Evolutionary conservation across 352 stramenopile species (phyloP).

Genomic region (Phytophthora rubi): DNA sequence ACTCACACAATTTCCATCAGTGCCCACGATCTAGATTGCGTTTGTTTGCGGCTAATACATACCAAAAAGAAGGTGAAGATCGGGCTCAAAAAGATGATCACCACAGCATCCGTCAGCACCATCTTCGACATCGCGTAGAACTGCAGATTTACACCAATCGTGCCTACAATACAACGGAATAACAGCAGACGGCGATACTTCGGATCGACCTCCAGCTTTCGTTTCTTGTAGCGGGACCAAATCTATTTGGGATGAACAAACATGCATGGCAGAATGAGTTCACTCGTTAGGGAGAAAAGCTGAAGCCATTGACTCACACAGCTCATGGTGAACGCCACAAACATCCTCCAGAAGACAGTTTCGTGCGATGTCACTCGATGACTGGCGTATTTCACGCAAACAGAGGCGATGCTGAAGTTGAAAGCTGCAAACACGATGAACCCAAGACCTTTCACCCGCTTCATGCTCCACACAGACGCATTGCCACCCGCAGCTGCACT

Average conservation of each 20-base stretch:
- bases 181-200: slow-evolving; percentile 2
- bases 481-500: neutral
- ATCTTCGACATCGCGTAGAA: slow-evolving; percentile 6
- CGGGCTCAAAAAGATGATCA: slow-evolving; percentile 8
- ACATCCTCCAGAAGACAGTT: slow-evolving; percentile 5
- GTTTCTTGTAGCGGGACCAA: slow-evolving; percentile 5
- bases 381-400: slow-evolving; percentile 1
- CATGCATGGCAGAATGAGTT: neutral
- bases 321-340: neutral
- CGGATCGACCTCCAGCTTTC: neutral
- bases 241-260: neutral
- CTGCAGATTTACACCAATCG: slow-evolving; percentile 4
- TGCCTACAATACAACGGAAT: slow-evolving; percentile 3
- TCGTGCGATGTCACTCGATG: slow-evolving; percentile 2
- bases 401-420: slow-evolving; percentile 1
- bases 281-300: neutral
- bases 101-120: slow-evolving; percentile 1
- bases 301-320: neutral
- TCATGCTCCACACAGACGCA: neutral
- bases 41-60: neutral
- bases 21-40: neutral
- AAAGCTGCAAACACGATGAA: slow-evolving; percentile 7
- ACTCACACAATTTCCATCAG: neutral
- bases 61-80: slow-evolving; percentile 11
- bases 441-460: neutral